Percentiles rank a stretch among this genome's conserved stretches.
Conservation (phyloP, 106 monocot species). For the Dendrobium huoshanense region DNA sequence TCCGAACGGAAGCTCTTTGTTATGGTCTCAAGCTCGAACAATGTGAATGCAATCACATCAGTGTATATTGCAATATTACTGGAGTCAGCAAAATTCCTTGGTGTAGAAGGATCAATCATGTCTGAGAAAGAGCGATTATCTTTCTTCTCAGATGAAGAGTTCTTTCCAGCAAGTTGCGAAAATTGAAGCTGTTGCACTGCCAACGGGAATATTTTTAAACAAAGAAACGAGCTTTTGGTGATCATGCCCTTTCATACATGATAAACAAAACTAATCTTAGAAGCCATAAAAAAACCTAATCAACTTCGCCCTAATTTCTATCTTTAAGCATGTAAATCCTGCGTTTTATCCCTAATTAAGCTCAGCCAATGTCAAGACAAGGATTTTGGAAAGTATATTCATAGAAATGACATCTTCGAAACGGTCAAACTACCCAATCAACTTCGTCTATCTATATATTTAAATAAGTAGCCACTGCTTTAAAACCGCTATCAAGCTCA, state of each 20-base stretch:
- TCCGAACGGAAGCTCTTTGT: slow-evolving; percentile 5
- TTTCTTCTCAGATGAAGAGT: slow-evolving; percentile 52
- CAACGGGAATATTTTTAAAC: neutral
- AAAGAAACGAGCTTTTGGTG: neutral
- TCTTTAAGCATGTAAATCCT: neutral
- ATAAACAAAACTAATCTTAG: no score
- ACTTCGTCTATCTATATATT: neutral
- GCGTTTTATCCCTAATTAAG: neutral
- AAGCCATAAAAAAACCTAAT: no score
- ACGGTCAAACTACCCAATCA: neutral
- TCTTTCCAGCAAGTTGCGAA: slow-evolving; percentile 44
- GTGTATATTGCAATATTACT: slow-evolving; percentile 87
- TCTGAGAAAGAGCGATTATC: slow-evolving; percentile 64
- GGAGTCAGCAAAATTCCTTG: slow-evolving; percentile 63
- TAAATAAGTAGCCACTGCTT: neutral
- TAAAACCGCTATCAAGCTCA: neutral
- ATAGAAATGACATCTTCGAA: neutral
- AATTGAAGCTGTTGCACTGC: slow-evolving; percentile 78
- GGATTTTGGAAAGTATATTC: neutral
- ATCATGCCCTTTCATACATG: neutral
- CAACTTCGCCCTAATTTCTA: neutral
- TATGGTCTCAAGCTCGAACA: slow-evolving; percentile 94
- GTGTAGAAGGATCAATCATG: slow-evolving; percentile 53
- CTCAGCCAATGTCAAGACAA: no score
- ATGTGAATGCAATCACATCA: slow-evolving; percentile 80